Base-by-base conservation (phyloP, 164 flowering plant species). In the Sedum album region DNA sequence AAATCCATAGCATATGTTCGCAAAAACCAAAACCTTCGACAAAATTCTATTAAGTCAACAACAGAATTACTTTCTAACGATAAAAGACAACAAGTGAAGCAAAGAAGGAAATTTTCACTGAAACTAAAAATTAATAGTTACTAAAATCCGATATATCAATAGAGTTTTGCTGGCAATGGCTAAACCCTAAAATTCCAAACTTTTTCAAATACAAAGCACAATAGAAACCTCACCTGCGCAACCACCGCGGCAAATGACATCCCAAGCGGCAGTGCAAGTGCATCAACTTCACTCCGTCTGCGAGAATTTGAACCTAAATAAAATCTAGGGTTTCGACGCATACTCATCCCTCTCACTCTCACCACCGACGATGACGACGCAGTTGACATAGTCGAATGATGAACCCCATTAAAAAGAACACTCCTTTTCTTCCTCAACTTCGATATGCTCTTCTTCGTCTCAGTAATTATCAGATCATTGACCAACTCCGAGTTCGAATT, bases 221-320 rank as follows among this genome's bases (percentile, higher is more conserved):
- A n/a, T n/a, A n/a, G n/a, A 5, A 15, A 72, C 20, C 70, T n/a
- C 66, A 84, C 88, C 86, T 78, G 81, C n/a, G 81, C 68, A 14
- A 82, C 41, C 63, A 85, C 75, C 11, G 83, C 86, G 0, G 88
- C 88, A 67, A 85, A 72, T 1, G 88, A 83, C 85, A 85, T 83
- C 36, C 88, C 88, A 42, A 83, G 79, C 57, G 83, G 84, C 39
- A 85, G 78, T 13, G 82, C 84, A 42, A 81, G 46, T 1, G 82
- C 82, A 17, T 78, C 82, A 15, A 81, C 76, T 41, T 75, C 72
- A 30, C 57, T 70, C 61, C 28, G 70, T 10, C 53, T 63, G 35
- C 69, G 73, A 7, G 76, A 69, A 41, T 38, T 33, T 25, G 57
- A 25, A 30, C 75, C 79, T 30, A 77, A 14, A 8, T 69, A 66